A percentile compares a stretch with the other conserved stretches of the same genome.
Conservation (phyloP, 2,329 filamentous ascomycete species). For the Ambrosiella cleistominuta region DNA sequence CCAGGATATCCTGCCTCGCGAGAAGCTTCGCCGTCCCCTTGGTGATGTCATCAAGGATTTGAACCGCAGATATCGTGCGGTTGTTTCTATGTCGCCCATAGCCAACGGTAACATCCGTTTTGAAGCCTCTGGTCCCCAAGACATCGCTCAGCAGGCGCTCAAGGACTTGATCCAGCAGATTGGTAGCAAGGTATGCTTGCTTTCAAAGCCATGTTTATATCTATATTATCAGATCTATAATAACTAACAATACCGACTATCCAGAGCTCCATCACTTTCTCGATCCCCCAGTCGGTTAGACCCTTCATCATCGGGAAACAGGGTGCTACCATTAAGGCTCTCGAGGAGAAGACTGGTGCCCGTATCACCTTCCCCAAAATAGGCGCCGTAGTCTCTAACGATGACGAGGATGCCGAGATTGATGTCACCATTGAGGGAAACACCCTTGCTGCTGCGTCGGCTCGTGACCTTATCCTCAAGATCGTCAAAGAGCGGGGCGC, state of each 20-base stretch:
- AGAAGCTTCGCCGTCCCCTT: slow-evolving; percentile 69
- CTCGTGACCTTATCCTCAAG: slow-evolving; percentile 64
- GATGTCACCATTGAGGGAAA: slow-evolving; percentile 86
- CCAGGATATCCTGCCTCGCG: slow-evolving; percentile 57
- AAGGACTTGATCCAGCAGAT: slow-evolving; percentile 80
- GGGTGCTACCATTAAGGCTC: slow-evolving; percentile 74
- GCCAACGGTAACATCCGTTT: slow-evolving; percentile 60
- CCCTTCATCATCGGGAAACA: slow-evolving; percentile 86
- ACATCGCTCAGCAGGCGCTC: slow-evolving; percentile 71
- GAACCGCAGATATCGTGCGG: slow-evolving; percentile 79
- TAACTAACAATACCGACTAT: slow-evolving; percentile 5
- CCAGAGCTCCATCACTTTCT: slow-evolving; percentile 13
- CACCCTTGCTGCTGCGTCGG: slow-evolving; percentile 68
- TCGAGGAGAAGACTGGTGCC: slow-evolving; percentile 79
- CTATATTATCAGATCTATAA: not conserved
- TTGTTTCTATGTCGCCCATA: slow-evolving; percentile 59
- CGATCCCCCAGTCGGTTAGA: slow-evolving; percentile 44
- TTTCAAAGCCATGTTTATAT: slow-evolving; percentile 3
- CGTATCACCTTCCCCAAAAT: slow-evolving; percentile 75
- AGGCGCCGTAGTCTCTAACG: slow-evolving; percentile 40
- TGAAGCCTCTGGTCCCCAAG: slow-evolving; percentile 67
- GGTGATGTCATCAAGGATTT: slow-evolving; percentile 77
- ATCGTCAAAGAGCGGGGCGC: slow-evolving; percentile 77
- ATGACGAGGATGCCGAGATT: slow-evolving; percentile 65
- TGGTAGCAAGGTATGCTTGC: slow-evolving; percentile 56